These are phyloP conservation scores for Elsinoe perseae DNA, from an alignment of 2,329 filamentous ascomycete genomes.

Conservation along the genomic window DNA sequence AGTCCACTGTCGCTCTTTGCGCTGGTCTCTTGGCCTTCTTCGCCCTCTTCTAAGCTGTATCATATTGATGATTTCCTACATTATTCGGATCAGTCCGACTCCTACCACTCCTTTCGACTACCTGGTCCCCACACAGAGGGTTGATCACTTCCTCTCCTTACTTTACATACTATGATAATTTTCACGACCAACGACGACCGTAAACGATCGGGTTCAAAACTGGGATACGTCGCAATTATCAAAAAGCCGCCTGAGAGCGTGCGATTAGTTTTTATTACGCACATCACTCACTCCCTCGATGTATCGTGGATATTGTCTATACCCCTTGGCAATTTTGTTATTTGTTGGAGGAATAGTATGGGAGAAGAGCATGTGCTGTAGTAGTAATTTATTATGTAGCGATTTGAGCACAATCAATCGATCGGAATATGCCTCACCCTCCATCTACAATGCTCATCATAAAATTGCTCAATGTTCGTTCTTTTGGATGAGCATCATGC, in stretches of 20 bases:
- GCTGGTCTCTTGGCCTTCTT: conserved; percentile 33
- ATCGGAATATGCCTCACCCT: too few species aligned
- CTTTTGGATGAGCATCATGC: too few species aligned
- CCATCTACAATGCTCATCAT: neutral
- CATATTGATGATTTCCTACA: conserved; percentile 3
- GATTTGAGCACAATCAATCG: neutral
- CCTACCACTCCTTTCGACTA: conserved; percentile 9
- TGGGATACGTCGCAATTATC: neutral
- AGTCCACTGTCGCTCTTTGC: conserved; percentile 32
- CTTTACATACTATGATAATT: neutral
- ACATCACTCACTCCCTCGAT: neutral
- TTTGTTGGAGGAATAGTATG: neutral
- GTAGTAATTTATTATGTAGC: conserved; percentile 12
- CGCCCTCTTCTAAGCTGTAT: conserved; percentile 31
- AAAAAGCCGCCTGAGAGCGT: neutral
- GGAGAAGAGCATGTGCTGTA: conserved; percentile 1
- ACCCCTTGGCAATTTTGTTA: neutral
- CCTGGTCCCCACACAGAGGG: neutral
- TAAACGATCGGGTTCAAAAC: conserved; percentile 1
- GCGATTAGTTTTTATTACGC: neutral
- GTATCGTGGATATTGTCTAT: conserved; percentile 4
- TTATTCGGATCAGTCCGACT: conserved; percentile 8
- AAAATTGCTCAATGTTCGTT: too few species aligned
- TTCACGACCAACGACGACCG: conserved; percentile 14
- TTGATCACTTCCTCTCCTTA: neutral